Evolutionary conservation across 2,329 filamentous ascomycete genomes (phyloP).

Genomic region (Diaporthe citri): DNA sequence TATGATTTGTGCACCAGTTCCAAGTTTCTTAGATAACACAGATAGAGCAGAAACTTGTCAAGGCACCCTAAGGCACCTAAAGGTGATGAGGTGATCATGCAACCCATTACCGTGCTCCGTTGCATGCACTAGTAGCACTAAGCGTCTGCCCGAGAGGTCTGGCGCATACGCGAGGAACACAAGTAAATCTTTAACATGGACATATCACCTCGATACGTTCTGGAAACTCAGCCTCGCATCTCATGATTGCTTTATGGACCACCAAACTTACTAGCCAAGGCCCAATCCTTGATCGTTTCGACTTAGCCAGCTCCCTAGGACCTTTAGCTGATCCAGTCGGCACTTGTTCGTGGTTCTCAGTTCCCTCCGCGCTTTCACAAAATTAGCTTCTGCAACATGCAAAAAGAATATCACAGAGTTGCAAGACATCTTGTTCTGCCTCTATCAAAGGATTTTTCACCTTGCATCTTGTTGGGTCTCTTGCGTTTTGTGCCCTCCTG

Average conservation of each 20-base stretch:
- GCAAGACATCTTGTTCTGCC: neutral
- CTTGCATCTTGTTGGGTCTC: neutral
- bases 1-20: neutral
- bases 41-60: neutral
- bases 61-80: neutral
- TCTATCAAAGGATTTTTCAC: neutral
- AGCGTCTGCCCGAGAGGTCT: neutral
- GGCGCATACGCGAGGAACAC: neutral
- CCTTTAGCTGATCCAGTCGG: neutral
- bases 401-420: neutral
- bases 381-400: neutral
- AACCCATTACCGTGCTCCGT: neutral
- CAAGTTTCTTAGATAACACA: neutral
- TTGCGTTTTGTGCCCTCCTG: neutral
- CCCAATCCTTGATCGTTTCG: neutral
- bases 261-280: neutral
- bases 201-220: neutral
- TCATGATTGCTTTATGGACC: neutral
- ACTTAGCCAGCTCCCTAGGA: neutral
- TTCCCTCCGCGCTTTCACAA: neutral
- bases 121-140: too few species aligned
- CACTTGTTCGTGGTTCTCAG: neutral
- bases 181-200: too few species aligned
- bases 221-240: too few species aligned
- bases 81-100: neutral